Conservation (phyloP, 306 rosid species). For the Quercus alba region DNA sequence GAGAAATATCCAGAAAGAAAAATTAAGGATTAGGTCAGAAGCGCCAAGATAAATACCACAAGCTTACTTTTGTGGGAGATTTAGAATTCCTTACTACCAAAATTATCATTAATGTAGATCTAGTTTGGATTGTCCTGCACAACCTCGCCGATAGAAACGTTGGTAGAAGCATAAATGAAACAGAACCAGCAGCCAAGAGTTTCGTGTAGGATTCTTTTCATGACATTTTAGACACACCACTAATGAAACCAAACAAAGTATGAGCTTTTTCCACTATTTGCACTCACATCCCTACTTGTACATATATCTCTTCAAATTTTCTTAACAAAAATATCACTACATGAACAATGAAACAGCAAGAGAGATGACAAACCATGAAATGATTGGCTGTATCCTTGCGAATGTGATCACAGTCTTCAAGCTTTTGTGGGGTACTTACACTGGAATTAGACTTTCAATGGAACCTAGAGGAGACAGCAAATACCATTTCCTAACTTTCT, state of each 20-base stretch:
- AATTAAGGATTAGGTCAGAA: not conserved
- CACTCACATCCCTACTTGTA: not conserved
- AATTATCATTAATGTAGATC: not conserved
- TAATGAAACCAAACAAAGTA: not conserved
- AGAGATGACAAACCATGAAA: conserved; percentile 2
- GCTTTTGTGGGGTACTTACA: conserved; percentile 24
- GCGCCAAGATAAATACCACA: not conserved
- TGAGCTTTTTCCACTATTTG: not conserved
- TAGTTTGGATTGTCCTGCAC: not conserved
- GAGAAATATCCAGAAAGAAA: not conserved
- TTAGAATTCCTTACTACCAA: not conserved
- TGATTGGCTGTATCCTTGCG: conserved; percentile 4
- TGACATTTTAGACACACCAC: too few species aligned
- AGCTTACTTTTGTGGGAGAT: not conserved
- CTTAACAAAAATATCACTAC: not conserved
- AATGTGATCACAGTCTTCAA: conserved; percentile 24
- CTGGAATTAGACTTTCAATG: conserved; percentile 23
- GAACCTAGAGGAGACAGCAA: conserved; percentile 22
- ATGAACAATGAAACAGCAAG: conserved; percentile 4
- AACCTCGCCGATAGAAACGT: not conserved
- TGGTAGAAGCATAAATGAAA: not conserved
- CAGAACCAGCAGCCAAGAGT: not conserved
- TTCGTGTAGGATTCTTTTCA: not conserved
- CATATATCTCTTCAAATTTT: not conserved
- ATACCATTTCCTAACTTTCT: conserved; percentile 24